Conservation (phyloP, 257 asterid species). For the Linderniella brevidens region DNA sequence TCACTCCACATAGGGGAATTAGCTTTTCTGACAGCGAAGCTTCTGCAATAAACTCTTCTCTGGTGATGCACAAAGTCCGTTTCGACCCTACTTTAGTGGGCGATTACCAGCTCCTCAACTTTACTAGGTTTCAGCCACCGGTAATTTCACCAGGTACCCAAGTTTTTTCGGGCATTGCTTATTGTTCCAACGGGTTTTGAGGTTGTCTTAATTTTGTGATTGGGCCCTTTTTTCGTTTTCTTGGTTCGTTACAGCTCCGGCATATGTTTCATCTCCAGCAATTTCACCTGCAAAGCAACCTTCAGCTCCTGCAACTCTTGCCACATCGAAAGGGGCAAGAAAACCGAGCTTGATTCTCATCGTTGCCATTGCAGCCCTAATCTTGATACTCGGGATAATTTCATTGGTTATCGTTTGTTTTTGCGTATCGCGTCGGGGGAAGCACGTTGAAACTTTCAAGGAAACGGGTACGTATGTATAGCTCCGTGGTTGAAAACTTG, state of each 20-base stretch:
- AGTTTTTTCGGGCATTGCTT: conserved; percentile 2
- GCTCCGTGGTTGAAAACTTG: not conserved
- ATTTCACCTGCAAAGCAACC: conserved; percentile 1
- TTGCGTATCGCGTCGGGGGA: conserved; percentile 36
- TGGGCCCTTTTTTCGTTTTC: no score
- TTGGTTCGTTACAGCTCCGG: conserved; percentile 15
- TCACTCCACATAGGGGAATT: conserved; percentile 60
- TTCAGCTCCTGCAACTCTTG: conserved; percentile 12
- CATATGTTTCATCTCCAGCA: conserved; percentile 34
- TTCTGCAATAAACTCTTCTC: conserved; percentile 46
- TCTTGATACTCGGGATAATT: conserved; percentile 38
- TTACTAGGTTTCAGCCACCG: conserved; percentile 71
- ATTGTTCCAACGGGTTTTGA: not conserved
- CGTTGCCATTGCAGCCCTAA: conserved; percentile 54
- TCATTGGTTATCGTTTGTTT: conserved; percentile 42
- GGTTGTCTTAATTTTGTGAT: not conserved
- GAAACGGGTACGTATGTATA: conserved; percentile 38
- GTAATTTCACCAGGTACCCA: conserved; percentile 51
- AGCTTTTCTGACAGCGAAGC: conserved; percentile 62
- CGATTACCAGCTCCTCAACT: conserved; percentile 62
- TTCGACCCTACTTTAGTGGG: conserved; percentile 72
- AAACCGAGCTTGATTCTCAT: conserved; percentile 44
- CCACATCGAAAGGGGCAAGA: conserved; percentile 28
- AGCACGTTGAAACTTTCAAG: conserved; percentile 24
- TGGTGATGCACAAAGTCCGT: conserved; percentile 42